A percentile compares a stretch with the other conserved stretches of the same genome.
Evolutionary conservation across 176 grass and related monocot genomes (phyloP).

Genomic region (Raddia distichophylla): DNA sequence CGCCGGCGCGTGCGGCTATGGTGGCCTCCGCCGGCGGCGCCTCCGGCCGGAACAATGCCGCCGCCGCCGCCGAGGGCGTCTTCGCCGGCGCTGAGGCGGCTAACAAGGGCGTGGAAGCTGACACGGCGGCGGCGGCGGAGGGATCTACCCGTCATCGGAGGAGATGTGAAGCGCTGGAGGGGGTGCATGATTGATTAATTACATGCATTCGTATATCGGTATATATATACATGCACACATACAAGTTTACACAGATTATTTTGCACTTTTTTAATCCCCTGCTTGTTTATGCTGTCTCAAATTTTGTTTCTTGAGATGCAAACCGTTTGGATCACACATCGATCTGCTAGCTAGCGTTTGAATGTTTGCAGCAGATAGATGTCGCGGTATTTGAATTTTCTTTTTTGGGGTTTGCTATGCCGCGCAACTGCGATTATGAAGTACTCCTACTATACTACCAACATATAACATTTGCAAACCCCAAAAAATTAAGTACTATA

Average conservation of each 20-base stretch:
- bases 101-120: too few species aligned
- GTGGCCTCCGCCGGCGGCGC: neutral
- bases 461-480: too few species aligned
- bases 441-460: neutral
- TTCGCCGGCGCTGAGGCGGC: neutral
- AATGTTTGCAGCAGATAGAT: neutral
- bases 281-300: neutral
- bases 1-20: slow-evolving; percentile 17
- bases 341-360: neutral
- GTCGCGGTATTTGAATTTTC: neutral
- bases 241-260: neutral
- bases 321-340: neutral
- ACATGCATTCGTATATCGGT: neutral
- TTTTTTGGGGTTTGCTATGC: neutral
- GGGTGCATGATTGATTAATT: neutral
- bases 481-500: too few species aligned
- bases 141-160: neutral
- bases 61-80: neutral
- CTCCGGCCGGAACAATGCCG: neutral
- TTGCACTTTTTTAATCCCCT: neutral
- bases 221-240: neutral
- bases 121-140: neutral
- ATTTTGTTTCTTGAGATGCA: neutral
- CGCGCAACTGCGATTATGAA: neutral
- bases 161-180: slow-evolving; percentile 24